Conservation (phyloP, 1,139 yeast genomes). For the Eremothecium coryli region DNA sequence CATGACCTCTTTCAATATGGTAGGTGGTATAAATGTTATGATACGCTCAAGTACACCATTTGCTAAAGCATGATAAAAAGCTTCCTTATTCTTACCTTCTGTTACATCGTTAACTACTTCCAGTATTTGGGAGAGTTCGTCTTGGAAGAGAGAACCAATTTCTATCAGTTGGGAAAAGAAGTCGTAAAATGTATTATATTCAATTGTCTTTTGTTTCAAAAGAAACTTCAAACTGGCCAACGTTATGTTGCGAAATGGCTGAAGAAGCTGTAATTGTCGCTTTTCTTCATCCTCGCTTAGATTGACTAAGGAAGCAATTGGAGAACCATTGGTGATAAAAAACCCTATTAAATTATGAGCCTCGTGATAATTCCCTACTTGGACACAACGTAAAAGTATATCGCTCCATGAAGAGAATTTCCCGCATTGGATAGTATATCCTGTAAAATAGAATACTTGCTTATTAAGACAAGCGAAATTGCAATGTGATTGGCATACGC, state of each 20-base stretch:
- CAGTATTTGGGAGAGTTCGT: conserved; percentile 35
- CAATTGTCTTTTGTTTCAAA: conserved; percentile 10
- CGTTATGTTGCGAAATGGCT: conserved; percentile 46
- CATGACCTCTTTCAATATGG: conserved; percentile 51
- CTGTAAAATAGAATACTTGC: conserved; percentile 19
- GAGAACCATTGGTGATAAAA: conserved; percentile 35
- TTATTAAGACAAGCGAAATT: conserved; percentile 24
- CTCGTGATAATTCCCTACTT: conserved; percentile 32
- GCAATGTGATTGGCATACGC: conserved; percentile 35
- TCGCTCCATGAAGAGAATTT: conserved; percentile 28
- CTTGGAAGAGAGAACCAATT: conserved; percentile 8
- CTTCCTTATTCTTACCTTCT: conserved; percentile 23
- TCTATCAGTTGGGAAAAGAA: conserved; percentile 12
- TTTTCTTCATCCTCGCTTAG: conserved; percentile 27
- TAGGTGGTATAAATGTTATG: conserved; percentile 49
- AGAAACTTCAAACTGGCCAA: conserved; percentile 25
- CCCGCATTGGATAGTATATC: conserved; percentile 22
- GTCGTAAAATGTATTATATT: conserved; percentile 12
- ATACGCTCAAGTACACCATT: conserved; percentile 41
- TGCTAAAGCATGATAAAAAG: conserved; percentile 45
- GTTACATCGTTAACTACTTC: conserved; percentile 41
- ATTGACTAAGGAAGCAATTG: conserved; percentile 15
- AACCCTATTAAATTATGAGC: conserved; percentile 37
- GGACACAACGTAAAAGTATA: conserved; percentile 23
- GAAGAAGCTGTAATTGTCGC: conserved; percentile 43